A percentile compares a stretch with the other conserved stretches of the same genome.
Evolutionary conservation across 352 stramenopile species (phyloP).

Genomic region (Vaucheria bursata): DNA sequence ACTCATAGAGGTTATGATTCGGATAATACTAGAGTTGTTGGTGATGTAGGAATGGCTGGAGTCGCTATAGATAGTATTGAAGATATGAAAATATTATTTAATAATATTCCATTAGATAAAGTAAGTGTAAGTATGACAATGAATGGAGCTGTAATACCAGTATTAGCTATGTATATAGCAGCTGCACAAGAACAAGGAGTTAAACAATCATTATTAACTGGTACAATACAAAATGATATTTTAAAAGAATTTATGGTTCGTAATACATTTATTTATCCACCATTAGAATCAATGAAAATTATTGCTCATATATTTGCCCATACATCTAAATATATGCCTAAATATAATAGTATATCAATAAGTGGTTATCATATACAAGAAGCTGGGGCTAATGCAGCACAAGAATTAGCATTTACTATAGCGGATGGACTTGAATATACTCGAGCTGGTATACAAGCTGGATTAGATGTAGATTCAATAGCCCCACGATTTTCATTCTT

Average conservation of each 20-base stretch:
- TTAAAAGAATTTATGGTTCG: slow-evolving; percentile 90
- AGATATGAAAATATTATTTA: too few species aligned
- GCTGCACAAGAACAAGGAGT: slow-evolving; percentile 88
- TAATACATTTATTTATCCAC: slow-evolving; percentile 98
- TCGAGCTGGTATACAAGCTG: slow-evolving; percentile 71
- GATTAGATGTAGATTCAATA: too few species aligned
- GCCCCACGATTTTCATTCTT: too few species aligned
- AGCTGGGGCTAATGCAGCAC: slow-evolving; percentile 82
- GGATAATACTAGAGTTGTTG: slow-evolving; percentile 82
- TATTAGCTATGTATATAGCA: slow-evolving; percentile 84
- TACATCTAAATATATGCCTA: slow-evolving; percentile 86
- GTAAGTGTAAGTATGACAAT: slow-evolving; percentile 96
- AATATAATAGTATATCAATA: slow-evolving; percentile 90
- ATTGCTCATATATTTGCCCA: slow-evolving; percentile 94
- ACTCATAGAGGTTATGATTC: slow-evolving; percentile 95
- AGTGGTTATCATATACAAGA: slow-evolving; percentile 97
- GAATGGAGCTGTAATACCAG: slow-evolving; percentile 87
- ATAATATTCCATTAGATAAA: slow-evolving; percentile 54
- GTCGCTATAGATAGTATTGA: too few species aligned
- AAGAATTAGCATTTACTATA: slow-evolving; percentile 93
- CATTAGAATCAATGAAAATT: slow-evolving; percentile 53
- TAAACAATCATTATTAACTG: slow-evolving; percentile 68
- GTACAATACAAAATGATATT: slow-evolving; percentile 94
- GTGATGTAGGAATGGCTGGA: too few species aligned
- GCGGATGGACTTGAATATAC: slow-evolving; percentile 94